Percentiles rank a stretch among this genome's conserved stretches.
Evolutionary conservation across 2,329 filamentous ascomycete species (phyloP).

Genomic region (Ophiostoma sp.): DNA sequence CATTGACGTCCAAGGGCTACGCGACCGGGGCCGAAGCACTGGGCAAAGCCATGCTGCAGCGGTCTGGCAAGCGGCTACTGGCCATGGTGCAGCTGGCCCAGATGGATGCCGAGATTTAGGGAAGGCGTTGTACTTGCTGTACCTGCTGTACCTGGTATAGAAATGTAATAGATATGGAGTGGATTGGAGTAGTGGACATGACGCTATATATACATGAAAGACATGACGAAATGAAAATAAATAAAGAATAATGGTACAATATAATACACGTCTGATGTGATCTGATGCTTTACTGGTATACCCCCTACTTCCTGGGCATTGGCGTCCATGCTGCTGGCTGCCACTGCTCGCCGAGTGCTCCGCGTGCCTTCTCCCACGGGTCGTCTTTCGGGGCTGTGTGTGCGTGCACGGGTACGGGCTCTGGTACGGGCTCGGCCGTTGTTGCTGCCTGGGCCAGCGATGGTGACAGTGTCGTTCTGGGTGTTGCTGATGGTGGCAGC

Average conservation of each 20-base stretch:
- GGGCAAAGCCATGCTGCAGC: slow-evolving; percentile 42
- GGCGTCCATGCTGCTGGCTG: slow-evolving; percentile 58
- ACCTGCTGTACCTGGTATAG: not conserved
- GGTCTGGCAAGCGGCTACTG: slow-evolving; percentile 43
- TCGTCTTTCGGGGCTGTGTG: slow-evolving; percentile 34
- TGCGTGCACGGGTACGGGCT: slow-evolving; percentile 16
- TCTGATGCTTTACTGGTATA: not conserved
- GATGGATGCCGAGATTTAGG: slow-evolving; percentile 24
- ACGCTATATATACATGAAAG: not conserved
- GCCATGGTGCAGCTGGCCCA: slow-evolving; percentile 38
- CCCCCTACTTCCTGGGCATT: slow-evolving; percentile 30
- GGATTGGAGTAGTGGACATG: not conserved
- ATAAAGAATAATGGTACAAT: not conserved
- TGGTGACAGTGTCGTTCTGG: not conserved
- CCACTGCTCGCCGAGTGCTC: slow-evolving; percentile 60
- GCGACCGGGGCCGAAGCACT: slow-evolving; percentile 34
- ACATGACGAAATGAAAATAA: not conserved
- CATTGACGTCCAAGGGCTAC: not conserved
- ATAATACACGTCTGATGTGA: not conserved
- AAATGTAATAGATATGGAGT: not conserved
- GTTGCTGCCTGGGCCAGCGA: not conserved
- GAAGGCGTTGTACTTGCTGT: not conserved
- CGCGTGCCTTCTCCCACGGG: slow-evolving; percentile 55
- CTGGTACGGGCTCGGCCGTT: not conserved
- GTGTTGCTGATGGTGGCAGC: not conserved